Conservation (phyloP, 805 yeast species). For the Pichia phayaonensis region DNA sequence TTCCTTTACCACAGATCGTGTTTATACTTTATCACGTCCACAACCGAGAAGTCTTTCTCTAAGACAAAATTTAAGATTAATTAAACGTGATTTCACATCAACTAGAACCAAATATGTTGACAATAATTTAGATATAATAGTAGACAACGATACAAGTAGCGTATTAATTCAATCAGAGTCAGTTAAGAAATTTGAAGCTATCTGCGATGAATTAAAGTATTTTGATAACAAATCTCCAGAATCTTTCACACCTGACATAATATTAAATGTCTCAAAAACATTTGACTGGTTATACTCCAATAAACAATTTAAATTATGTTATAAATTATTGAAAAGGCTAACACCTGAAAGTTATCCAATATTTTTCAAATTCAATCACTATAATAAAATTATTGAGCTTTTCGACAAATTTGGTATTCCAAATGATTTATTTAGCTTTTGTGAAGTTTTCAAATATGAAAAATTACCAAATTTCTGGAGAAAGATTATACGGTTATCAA, state of each 20-base stretch:
- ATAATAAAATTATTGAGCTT: constrained; percentile 11
- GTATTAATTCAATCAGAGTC: constrained; percentile 10
- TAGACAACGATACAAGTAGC: constrained; percentile 6
- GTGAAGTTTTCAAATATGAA: constrained; percentile 12
- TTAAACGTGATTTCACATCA: constrained; percentile 18
- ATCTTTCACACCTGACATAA: constrained; percentile 6
- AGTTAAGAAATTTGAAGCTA: not conserved
- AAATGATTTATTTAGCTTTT: constrained; percentile 13
- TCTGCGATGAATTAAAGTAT: constrained; percentile 3
- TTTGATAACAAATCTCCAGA: constrained; percentile 5
- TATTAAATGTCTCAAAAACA: constrained; percentile 10
- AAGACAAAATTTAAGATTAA: constrained; percentile 1
- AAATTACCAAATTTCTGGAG: constrained; percentile 9
- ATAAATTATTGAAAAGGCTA: constrained; percentile 5
- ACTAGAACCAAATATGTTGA: constrained; percentile 19
- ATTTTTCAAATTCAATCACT: constrained; percentile 13
- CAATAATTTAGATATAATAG: constrained; percentile 19
- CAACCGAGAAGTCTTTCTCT: constrained; percentile 1
- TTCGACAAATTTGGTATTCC: constrained; percentile 20
- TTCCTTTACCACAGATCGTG: constrained; percentile 11
- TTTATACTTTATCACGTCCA: constrained; percentile 1
- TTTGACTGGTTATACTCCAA: constrained; percentile 20
- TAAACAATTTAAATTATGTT: constrained; percentile 11
- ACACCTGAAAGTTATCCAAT: constrained; percentile 3
- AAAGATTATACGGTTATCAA: constrained; percentile 2